A percentile compares a stretch with the other conserved stretches of the same genome.
phyloP scores from a whole-genome alignment of 257 asterid species.

The Jacaranda copaia region DNA sequence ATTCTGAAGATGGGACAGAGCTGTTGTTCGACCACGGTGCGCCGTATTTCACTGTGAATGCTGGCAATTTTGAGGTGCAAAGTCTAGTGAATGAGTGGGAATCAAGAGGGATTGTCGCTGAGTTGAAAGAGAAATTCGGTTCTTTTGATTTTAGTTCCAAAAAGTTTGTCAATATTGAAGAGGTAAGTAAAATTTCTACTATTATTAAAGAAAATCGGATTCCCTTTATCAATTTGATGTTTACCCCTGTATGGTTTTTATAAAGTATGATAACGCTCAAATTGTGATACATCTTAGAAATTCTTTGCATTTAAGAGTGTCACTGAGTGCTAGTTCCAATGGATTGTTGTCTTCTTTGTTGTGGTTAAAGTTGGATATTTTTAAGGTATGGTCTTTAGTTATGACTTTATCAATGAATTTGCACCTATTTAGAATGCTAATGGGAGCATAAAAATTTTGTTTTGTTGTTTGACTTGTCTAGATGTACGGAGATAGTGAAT shows the following conservation, averaged over 20 bases:
- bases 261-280: background rate
- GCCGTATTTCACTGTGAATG: constrained; percentile 66
- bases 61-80: constrained; percentile 65
- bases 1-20: constrained; percentile 81
- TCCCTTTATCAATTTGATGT: background rate
- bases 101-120: constrained; percentile 77
- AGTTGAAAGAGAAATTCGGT: constrained; percentile 83
- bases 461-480: constrained; percentile 11
- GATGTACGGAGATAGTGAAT: constrained; percentile 4
- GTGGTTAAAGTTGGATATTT: constrained; percentile 4
- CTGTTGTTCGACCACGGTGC: constrained; percentile 86
- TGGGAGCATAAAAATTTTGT: background rate
- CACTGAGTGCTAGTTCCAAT: background rate
- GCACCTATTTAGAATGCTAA: background rate
- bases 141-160: constrained; percentile 74
- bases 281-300: background rate
- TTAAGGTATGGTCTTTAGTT: constrained; percentile 10
- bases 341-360: constrained; percentile 11
- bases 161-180: constrained; percentile 54
- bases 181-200: constrained; percentile 49
- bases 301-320: background rate
- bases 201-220: background rate
- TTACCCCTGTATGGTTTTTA: background rate
- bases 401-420: background rate
- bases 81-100: constrained; percentile 75